Evolutionary conservation across 805 yeast genomes (phyloP), one percentile per base, ranked within the genome.

Genomic region (Hanseniaspora nectarophila): DNA sequence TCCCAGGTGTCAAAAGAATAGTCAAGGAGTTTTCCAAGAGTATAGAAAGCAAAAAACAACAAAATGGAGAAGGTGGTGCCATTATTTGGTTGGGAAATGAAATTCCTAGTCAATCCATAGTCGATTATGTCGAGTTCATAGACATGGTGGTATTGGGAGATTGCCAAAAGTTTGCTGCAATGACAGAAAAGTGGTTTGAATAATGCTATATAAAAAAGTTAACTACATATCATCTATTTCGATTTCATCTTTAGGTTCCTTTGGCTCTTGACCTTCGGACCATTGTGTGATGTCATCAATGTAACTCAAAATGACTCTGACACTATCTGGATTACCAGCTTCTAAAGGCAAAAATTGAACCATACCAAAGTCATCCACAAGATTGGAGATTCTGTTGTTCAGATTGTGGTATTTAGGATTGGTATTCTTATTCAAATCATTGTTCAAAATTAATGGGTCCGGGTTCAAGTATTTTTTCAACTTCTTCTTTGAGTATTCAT

Each of bases 341-440:
- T 88, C 94, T 56, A 92, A 72, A 0, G 98, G 97, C 57, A 92
- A 69, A 62, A 88, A 92, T 64, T 92, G 97, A 2, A 92, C 97
- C 99, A 92, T 92, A 6, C 98, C 98, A 65, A 92, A 92, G 61
- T 92, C 99, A 63, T 92, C 97, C 33, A 89, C 94, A 58, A 92
- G 71, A 56, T 83, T 80, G 0, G 97, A 96, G 58, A 92, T 88
- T 15, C 89, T 76, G 58, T 76, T 76, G 64, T 87, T 90, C 55
- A 92, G 73, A 56, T 73, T 77, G 35, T 80, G 75, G 61, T 80
- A 90, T 60, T 75, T 81, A 42, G 81, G 80, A 58, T 78, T 78
- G 46, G 76, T 68, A 40, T 69, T 71, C 45, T 71, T 70, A 51
- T 74, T 74, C 5, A 72, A 74, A 37, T 72, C 74, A 38, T 74